Evolutionary conservation across 352 stramenopile genomes (phyloP).

Genomic region (Saprolegnia diclina): DNA sequence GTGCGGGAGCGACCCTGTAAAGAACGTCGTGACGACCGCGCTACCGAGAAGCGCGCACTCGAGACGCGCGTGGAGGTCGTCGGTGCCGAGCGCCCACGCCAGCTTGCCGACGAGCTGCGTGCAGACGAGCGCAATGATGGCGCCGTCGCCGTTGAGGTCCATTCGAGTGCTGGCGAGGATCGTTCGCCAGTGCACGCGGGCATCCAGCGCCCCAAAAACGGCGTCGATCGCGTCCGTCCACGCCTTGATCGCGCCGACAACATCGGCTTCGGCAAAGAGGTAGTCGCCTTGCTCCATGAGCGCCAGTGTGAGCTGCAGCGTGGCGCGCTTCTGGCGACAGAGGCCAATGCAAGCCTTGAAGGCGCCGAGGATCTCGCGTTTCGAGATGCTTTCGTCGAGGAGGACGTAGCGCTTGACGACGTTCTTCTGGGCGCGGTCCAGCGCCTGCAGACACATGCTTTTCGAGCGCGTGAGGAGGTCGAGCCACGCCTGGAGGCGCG

Average conservation of each 20-base stretch:
- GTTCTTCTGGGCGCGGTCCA: constrained; percentile 46
- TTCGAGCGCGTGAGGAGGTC: constrained; percentile 32
- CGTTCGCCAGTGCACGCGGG: constrained; percentile 43
- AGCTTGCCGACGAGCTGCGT: constrained; percentile 55
- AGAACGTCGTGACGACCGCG: constrained; percentile 49
- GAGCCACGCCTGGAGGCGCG: background rate
- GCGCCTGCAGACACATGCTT: constrained; percentile 56
- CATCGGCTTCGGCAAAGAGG: constrained; percentile 42
- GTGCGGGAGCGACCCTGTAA: constrained; percentile 53
- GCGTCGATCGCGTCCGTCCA: constrained; percentile 77
- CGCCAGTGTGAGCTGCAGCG: constrained; percentile 47
- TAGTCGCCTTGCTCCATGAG: constrained; percentile 72
- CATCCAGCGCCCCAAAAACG: constrained; percentile 51
- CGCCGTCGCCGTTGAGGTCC: constrained; percentile 46
- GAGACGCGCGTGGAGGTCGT: constrained; percentile 36
- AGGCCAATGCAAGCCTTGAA: constrained; percentile 52
- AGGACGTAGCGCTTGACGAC: constrained; percentile 37
- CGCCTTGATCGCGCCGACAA: constrained; percentile 41
- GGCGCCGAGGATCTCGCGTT: constrained; percentile 34
- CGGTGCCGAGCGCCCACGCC: constrained; percentile 37
- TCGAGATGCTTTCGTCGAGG: background rate
- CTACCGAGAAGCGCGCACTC: constrained; percentile 66
- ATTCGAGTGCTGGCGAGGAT: constrained; percentile 28
- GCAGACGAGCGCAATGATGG: constrained; percentile 49
- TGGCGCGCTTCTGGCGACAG: constrained; percentile 60